A percentile compares a stretch with the other conserved stretches of the same genome.
Conservation (phyloP, 352 stramenopile genomes). For the Phytophthora citrophthora region DNA sequence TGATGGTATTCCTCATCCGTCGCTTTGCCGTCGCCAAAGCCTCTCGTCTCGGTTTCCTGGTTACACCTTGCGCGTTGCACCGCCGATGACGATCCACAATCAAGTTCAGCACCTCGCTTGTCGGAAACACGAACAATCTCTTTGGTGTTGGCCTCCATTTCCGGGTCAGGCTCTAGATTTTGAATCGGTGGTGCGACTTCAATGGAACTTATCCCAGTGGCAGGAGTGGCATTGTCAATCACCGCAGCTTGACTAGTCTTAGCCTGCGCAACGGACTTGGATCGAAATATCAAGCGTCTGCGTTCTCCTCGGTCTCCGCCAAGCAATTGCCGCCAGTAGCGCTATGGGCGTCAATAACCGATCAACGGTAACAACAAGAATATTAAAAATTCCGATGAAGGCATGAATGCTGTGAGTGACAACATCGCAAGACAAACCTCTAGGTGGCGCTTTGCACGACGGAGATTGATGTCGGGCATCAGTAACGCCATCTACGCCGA, state of each 20-base stretch:
- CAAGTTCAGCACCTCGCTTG: constrained; percentile 4
- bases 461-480: constrained; percentile 77
- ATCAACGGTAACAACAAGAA: constrained; percentile 4
- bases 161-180: constrained; percentile 29
- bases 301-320: constrained; percentile 18
- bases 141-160: constrained; percentile 14
- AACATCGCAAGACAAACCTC: constrained; percentile 41
- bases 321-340: constrained; percentile 50
- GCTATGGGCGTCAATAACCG: constrained; percentile 25
- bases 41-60: constrained; percentile 15
- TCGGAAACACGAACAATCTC: not conserved
- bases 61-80: constrained; percentile 12
- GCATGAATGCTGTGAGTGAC: not conserved
- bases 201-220: constrained; percentile 11
- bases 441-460: constrained; percentile 58
- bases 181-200: constrained; percentile 17
- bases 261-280: constrained; percentile 28
- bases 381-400: not conserved
- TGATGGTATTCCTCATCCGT: constrained; percentile 4
- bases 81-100: constrained; percentile 21
- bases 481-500: constrained; percentile 51
- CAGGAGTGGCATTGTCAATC: constrained; percentile 3
- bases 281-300: constrained; percentile 31
- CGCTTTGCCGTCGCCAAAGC: constrained; percentile 4
- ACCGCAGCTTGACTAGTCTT: constrained; percentile 7